Conservation (phyloP, 345 rosid species). For the Brassica juncea region DNA sequence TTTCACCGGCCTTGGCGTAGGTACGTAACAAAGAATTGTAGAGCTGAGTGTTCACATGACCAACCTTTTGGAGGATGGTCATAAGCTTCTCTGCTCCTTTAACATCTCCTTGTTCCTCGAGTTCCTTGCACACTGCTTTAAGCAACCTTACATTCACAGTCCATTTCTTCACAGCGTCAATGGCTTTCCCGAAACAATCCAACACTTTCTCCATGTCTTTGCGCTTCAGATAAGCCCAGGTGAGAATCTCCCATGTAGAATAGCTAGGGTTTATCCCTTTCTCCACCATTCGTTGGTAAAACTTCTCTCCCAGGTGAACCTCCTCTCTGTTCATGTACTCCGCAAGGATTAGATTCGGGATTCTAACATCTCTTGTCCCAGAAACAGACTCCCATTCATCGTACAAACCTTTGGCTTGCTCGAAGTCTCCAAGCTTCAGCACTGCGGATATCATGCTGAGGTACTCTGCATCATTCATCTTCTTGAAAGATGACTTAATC, state of each 20-base stretch:
- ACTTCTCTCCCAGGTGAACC: slow-evolving; percentile 56
- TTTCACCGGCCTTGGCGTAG: slow-evolving; percentile 75
- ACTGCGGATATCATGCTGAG: slow-evolving; percentile 73
- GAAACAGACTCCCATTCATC: slow-evolving; percentile 80
- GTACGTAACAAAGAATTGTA: slow-evolving; percentile 72
- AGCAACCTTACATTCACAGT: slow-evolving; percentile 56
- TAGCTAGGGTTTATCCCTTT: slow-evolving; percentile 65
- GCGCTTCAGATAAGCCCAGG: slow-evolving; percentile 61
- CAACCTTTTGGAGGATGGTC: slow-evolving; percentile 60
- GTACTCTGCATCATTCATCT: slow-evolving; percentile 74
- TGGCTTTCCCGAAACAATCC: slow-evolving; percentile 64
- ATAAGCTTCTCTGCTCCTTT: slow-evolving; percentile 70
- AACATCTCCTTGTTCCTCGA: slow-evolving; percentile 62
- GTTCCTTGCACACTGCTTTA: slow-evolving; percentile 46
- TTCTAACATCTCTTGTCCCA: slow-evolving; percentile 57
- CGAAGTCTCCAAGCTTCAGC: slow-evolving; percentile 65
- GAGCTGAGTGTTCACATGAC: slow-evolving; percentile 59
- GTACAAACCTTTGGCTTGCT: slow-evolving; percentile 66
- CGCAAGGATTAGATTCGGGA: slow-evolving; percentile 70
- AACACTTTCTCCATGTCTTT: slow-evolving; percentile 57
- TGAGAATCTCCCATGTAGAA: slow-evolving; percentile 85
- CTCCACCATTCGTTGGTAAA: slow-evolving; percentile 48
- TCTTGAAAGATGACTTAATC: slow-evolving; percentile 59
- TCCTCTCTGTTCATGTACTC: slow-evolving; percentile 61
- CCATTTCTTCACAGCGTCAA: slow-evolving; percentile 70